A percentile compares a stretch with the other conserved stretches of the same genome.
phyloP scores from a whole-genome alignment of 2,329 filamentous ascomycete species.

The Xylaria sp. region DNA sequence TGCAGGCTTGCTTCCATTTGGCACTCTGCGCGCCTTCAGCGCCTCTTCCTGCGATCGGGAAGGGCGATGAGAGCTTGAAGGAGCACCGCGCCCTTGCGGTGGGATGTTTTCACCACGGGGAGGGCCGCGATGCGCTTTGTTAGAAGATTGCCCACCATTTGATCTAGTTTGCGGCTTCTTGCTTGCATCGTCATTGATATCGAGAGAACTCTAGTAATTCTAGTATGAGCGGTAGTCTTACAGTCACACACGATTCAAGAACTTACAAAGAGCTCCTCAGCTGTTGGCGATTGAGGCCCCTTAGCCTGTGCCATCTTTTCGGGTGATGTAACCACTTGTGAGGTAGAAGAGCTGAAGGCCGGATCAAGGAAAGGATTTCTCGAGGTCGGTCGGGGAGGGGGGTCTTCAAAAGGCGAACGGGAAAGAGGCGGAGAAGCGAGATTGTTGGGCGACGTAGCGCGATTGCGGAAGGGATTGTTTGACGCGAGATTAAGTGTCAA shows the following conservation, averaged over 20 bases:
- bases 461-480: slow-evolving; percentile 85
- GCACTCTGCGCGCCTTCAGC: slow-evolving; percentile 58
- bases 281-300: slow-evolving; percentile 62
- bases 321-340: slow-evolving; percentile 53
- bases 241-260: not conserved
- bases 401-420: slow-evolving; percentile 70
- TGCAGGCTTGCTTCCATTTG: slow-evolving; percentile 52
- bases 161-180: slow-evolving; percentile 51
- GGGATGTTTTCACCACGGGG: slow-evolving; percentile 60
- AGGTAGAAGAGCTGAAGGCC: slow-evolving; percentile 42
- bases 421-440: slow-evolving; percentile 52
- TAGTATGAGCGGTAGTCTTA: slow-evolving; percentile 44
- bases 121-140: slow-evolving; percentile 54
- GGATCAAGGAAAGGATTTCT: slow-evolving; percentile 80
- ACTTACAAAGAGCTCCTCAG: slow-evolving; percentile 83
- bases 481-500: slow-evolving; percentile 76
- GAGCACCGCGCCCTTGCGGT: slow-evolving; percentile 56
- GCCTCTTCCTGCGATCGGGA: slow-evolving; percentile 75
- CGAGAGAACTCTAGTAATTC: slow-evolving; percentile 72
- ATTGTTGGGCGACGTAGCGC: slow-evolving; percentile 68
- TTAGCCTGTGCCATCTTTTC: slow-evolving; percentile 62
- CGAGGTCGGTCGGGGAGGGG: slow-evolving; percentile 69
- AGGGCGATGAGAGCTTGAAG: slow-evolving; percentile 66
- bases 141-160: slow-evolving; percentile 48
- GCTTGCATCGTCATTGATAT: slow-evolving; percentile 64